phyloP scores from a whole-genome alignment of 2,329 filamentous ascomycete species.

The Acrodontium crateriforme region DNA sequence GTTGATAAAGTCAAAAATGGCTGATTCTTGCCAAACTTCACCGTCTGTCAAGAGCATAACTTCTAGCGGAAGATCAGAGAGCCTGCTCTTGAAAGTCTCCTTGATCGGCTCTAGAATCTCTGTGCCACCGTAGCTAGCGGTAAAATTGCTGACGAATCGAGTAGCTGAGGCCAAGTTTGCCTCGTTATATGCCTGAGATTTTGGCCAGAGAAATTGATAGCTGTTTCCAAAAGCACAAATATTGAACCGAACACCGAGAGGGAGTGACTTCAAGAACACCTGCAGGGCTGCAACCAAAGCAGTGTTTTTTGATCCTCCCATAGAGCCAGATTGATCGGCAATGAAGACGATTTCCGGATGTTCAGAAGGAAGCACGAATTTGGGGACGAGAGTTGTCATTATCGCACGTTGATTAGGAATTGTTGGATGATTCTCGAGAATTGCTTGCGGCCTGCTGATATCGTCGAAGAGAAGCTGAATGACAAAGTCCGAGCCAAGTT shows the following conservation, averaged over 20 bases:
- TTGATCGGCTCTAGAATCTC: constrained; percentile 36
- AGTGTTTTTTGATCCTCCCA: constrained; percentile 38
- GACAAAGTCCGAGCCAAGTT: constrained; percentile 52
- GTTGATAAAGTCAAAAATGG: constrained; percentile 36
- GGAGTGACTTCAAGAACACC: constrained; percentile 53
- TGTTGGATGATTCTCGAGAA: constrained; percentile 52
- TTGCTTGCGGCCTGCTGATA: constrained; percentile 45
- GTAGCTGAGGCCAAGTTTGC: constrained; percentile 32
- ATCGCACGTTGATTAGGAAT: constrained; percentile 49
- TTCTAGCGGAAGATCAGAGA: constrained; percentile 34
- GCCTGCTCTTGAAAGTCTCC: constrained; percentile 33
- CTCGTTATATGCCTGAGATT: constrained; percentile 34
- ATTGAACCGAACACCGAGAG: constrained; percentile 52
- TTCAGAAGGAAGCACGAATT: constrained; percentile 46
- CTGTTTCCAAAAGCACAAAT: constrained; percentile 51
- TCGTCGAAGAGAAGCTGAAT: constrained; percentile 49
- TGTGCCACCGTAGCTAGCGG: constrained; percentile 39
- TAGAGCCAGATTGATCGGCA: constrained; percentile 58
- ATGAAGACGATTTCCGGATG: constrained; percentile 56
- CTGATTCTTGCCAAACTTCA: constrained; percentile 36
- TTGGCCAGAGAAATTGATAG: constrained; percentile 34
- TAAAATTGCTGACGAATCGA: constrained; percentile 28
- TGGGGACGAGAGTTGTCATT: constrained; percentile 58
- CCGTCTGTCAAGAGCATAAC: constrained; percentile 45
- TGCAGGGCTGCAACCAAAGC: constrained; percentile 43